phyloP scores from a whole-genome alignment of 2,329 filamentous ascomycete species.

The Stachybotrys chartarum region DNA sequence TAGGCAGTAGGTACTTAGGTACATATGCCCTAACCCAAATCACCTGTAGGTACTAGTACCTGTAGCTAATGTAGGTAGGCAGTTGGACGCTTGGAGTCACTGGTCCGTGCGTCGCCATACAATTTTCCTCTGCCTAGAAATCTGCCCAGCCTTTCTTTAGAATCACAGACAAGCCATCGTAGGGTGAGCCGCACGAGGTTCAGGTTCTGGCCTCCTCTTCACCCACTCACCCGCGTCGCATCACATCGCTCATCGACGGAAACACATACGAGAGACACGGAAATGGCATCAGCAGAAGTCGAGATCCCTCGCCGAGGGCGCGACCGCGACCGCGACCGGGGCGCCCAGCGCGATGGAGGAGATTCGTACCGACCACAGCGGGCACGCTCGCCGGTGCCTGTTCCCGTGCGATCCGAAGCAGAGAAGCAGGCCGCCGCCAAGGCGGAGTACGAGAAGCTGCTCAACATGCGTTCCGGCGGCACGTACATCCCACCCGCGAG shows the following conservation, averaged over 20 bases:
- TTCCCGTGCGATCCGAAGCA: slow-evolving; percentile 55
- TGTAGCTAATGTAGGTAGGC: too few relatives aligned
- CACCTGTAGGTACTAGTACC: too few relatives aligned
- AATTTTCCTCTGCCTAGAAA: background rate
- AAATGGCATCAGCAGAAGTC: slow-evolving; percentile 40
- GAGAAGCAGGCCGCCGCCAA: slow-evolving; percentile 84
- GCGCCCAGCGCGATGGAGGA: slow-evolving; percentile 31
- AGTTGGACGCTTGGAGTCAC: background rate
- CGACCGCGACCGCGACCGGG: slow-evolving; percentile 19
- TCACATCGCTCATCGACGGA: too few relatives aligned
- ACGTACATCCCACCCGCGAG: slow-evolving; percentile 94
- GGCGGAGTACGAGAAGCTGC: slow-evolving; percentile 86
- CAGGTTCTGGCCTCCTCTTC: background rate
- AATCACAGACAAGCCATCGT: background rate
- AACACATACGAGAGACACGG: background rate
- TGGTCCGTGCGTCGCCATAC: background rate
- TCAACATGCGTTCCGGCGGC: slow-evolving; percentile 89
- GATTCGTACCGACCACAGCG: slow-evolving; percentile 43
- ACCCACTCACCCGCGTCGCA: background rate
- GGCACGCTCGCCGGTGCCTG: slow-evolving; percentile 21
- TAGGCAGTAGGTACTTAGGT: too few relatives aligned
- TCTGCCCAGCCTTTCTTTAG: background rate
- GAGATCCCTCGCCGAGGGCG: slow-evolving; percentile 26
- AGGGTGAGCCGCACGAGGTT: background rate
- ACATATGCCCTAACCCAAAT: too few relatives aligned